Base-by-base conservation (phyloP, 805 yeast species). In the Suhomyces sp. region DNA sequence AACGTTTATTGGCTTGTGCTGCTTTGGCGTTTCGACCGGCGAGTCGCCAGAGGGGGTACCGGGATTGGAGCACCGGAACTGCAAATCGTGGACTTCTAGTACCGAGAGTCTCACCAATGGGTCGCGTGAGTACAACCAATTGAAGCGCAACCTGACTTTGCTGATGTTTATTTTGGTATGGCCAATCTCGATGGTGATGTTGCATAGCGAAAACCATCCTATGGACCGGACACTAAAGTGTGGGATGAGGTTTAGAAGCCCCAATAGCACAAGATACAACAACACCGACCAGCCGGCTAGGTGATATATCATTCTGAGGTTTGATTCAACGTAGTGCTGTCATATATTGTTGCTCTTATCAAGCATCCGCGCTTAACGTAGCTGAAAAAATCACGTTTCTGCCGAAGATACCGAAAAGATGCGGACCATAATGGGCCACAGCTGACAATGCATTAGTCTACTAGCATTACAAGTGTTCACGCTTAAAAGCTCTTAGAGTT, bases 171-270 rank as follows among this genome's bases (percentile, higher is more conserved):
- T 53, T 1, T 33, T 49, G 7, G 57, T 57, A 19, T 24, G 47
- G 1, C 45, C 40, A 6, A 58, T 49, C 6, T 61, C 46, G 6
- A 72, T 57, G 10, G 61, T 60, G 27, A 72, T 59, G 27, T 65
- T 64, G 49, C 60, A 52, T 7, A 71, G 36, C 5, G 69, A 60
- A 33, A 70, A 58, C 65, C 72, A 71, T 15, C 74, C 74, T 10
- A 71, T 36, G 6, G 65, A 61, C 49, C 62, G 63, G 45, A 71
- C 62, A 6, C 59, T 29, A 8, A 70, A 55, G 51, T 63, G 60
- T 4, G 73, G 74, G 7, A 70, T 55, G 33, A 47, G 44, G 48
- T 72, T 72, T 10, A 71, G 24, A 6, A 58, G 22, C 4, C 57
- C 26, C 4, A 70, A 54, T 13, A 50, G 8, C 13, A 52, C 61